phyloP scores from a whole-genome alignment of 2,329 filamentous ascomycete species.

The Colletotrichum sp. region DNA sequence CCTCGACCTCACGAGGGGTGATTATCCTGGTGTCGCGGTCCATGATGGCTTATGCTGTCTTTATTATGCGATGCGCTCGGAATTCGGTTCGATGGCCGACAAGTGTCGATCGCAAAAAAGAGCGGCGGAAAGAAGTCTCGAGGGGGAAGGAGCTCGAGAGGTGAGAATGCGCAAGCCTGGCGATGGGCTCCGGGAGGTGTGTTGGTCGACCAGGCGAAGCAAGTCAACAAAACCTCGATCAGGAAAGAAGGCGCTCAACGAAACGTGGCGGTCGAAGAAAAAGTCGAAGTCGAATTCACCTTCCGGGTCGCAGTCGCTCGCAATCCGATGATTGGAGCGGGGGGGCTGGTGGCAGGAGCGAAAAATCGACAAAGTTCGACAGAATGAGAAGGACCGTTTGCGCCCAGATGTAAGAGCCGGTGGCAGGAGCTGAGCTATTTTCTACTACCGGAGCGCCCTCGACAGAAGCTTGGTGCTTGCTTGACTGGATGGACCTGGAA shows the following conservation, averaged over 20 bases:
- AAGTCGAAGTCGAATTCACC: background rate
- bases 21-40: slow-evolving; percentile 46
- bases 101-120: background rate
- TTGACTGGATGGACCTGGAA: background rate
- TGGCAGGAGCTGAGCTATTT: background rate
- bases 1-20: slow-evolving; percentile 50
- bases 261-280: background rate
- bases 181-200: background rate
- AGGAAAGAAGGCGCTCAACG: background rate
- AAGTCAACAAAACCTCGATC: background rate
- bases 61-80: background rate
- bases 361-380: background rate
- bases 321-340: background rate
- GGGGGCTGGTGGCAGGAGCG: background rate
- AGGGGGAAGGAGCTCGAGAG: background rate
- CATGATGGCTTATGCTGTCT: slow-evolving; percentile 25
- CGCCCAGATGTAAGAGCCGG: background rate
- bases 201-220: background rate
- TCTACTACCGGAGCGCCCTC: background rate
- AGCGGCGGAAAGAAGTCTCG: background rate
- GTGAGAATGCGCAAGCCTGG: background rate
- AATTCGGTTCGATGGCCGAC: background rate
- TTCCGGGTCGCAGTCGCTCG: background rate
- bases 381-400: background rate
- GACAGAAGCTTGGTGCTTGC: background rate